Conservation (phyloP, 2,329 filamentous ascomycete genomes). For the Talaromyces marneffei region DNA sequence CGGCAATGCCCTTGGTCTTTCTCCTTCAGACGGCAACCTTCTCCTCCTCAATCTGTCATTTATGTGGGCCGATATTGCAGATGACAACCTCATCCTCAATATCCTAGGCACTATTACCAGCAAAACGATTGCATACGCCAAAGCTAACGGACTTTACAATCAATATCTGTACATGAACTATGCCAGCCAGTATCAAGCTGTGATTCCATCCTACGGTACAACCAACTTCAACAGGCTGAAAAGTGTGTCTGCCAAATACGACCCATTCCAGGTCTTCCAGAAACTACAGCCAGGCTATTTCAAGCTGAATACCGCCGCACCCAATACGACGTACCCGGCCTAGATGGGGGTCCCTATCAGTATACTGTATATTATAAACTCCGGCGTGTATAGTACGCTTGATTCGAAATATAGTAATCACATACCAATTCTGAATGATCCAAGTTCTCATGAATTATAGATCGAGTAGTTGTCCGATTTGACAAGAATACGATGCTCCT, state of each 20-base stretch:
- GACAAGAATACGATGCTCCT: neutral
- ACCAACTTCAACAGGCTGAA: constrained; percentile 30
- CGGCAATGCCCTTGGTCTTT: constrained; percentile 33
- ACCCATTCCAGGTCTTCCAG: constrained; percentile 37
- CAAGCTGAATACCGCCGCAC: constrained; percentile 27
- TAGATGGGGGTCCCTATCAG: neutral
- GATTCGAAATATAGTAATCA: neutral
- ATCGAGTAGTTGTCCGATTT: neutral
- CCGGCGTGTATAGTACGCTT: neutral
- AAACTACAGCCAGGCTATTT: constrained; percentile 38
- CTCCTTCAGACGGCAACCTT: constrained; percentile 20
- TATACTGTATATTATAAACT: neutral
- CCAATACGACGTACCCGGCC: constrained; percentile 13
- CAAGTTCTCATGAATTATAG: neutral
- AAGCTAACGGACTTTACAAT: constrained; percentile 24
- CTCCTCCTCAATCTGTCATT: constrained; percentile 26
- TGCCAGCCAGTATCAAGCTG: constrained; percentile 40
- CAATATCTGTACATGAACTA: constrained; percentile 46
- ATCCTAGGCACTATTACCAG: constrained; percentile 24
- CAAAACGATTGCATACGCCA: constrained; percentile 25
- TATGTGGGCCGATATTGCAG: constrained; percentile 27
- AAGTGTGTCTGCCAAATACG: constrained; percentile 32
- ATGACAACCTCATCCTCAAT: constrained; percentile 27
- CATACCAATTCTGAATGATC: neutral
- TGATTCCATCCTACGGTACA: constrained; percentile 39